Conservation (phyloP, 495 filamentous ascomycete genomes). For the Haplographium delicatum region DNA sequence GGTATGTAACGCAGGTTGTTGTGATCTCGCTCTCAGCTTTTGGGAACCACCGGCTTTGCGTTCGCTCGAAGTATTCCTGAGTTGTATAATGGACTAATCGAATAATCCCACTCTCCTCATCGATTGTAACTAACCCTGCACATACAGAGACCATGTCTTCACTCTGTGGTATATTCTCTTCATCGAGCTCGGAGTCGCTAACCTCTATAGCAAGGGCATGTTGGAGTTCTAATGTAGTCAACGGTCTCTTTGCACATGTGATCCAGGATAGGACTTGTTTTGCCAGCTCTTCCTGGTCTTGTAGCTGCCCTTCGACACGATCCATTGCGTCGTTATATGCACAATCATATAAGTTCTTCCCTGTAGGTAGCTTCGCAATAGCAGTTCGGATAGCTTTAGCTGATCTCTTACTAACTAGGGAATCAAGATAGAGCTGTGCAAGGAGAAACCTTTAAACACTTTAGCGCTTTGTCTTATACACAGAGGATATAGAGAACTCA, state of each 20-base stretch:
- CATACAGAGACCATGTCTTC: neutral
- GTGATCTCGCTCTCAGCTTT: neutral
- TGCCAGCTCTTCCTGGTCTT: constrained; percentile 26
- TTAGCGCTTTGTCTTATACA: constrained; percentile 1
- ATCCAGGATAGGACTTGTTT: constrained; percentile 27
- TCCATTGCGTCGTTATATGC: constrained; percentile 36
- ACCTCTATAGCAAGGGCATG: constrained; percentile 27
- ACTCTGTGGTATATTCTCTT: neutral
- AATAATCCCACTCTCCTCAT: neutral
- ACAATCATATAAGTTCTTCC: constrained; percentile 32
- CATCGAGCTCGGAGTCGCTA: neutral
- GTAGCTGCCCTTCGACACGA: constrained; percentile 31
- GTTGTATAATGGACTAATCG: neutral
- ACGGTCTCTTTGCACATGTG: constrained; percentile 25
- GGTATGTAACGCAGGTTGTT: neutral
- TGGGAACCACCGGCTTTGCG: neutral
- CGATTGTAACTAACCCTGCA: neutral
- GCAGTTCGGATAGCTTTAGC: constrained; percentile 14
- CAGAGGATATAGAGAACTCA: constrained; percentile 10
- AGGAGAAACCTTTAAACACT: constrained; percentile 33
- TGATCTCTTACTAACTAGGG: constrained; percentile 25
- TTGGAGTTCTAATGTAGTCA: constrained; percentile 28
- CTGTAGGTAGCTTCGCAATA: constrained; percentile 25
- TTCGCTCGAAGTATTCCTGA: neutral
- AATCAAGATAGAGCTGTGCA: constrained; percentile 34